Evolutionary conservation across 441 rosid genomes (phyloP), one percentile per base, ranked within the genome.

Genomic region (Mallotus japonicus): DNA sequence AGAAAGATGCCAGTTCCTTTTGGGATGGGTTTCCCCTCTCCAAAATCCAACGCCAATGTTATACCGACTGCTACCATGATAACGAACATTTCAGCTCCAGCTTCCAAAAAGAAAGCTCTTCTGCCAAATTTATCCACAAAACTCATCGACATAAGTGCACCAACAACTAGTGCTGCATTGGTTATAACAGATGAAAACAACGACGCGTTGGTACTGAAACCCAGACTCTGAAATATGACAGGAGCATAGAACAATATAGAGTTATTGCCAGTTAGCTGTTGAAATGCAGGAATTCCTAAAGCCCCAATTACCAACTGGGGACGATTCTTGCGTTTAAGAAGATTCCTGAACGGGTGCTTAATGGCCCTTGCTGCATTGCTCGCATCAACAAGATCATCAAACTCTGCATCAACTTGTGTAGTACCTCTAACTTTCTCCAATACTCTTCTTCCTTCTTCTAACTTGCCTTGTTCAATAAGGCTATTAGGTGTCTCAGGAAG

Each of bases 401-500:
- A 86, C 77, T 93, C 98, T 1, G 98, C 95, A 5, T 92, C 95
- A 8, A 92, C 82, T 1, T 80, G 87, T 19, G 69, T 55, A 10
- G 95, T 93, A 40, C 97, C 98, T 72, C 97, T 81, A 19, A 92
- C 85, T 81, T 85, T 92, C 73, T 87, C 80, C 70, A 92, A 77
- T 5, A 92, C 83, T 22, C n/a, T 70, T 75, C 86, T 86, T 13
- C 87, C 98, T 73, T 90, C 85, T 7, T 92, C 93, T 11, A 88
- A 54, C 65, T 62, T 86, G 10, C 96, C 98, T 81, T 85, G 90
- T 65, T 93, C 98, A 0, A 93, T 90, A 1, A 93, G 92, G 81
- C 97, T 93, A 82, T 91, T 93, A 0, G 98, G 97, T 5, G 98
- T 92, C 77, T 93, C 97, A 0, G 98, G 97, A 40, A 90, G 86